phyloP scores from a whole-genome alignment of 768 basidiomycete genomes.

The Lactarius akahatsu region DNA sequence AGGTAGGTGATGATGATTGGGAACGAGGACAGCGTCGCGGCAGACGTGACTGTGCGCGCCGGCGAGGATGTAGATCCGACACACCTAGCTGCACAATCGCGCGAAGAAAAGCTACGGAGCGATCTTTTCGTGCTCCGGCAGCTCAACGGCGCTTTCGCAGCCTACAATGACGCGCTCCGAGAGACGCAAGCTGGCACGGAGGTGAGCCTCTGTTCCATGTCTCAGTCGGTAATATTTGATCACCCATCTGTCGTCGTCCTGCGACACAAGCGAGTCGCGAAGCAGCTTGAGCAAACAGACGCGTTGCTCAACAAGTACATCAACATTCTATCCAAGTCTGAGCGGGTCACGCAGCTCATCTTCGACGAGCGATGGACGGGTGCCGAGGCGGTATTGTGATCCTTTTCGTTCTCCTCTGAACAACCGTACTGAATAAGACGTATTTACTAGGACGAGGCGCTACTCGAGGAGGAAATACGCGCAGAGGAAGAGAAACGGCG shows the following conservation, averaged over 20 bases:
- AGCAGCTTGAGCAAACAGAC: slow-evolving; percentile 69
- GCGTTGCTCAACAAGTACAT: slow-evolving; percentile 75
- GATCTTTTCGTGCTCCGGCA: slow-evolving; percentile 73
- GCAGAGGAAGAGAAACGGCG: slow-evolving; percentile 42
- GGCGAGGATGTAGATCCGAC: slow-evolving; percentile 28
- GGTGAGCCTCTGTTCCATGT: slow-evolving; percentile 41
- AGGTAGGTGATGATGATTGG: slow-evolving; percentile 23
- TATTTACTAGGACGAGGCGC: slow-evolving; percentile 56
- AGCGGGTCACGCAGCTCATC: slow-evolving; percentile 63
- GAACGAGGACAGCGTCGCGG: slow-evolving; percentile 11
- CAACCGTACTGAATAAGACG: slow-evolving; percentile 4
- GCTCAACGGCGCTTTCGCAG: slow-evolving; percentile 65
- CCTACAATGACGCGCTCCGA: slow-evolving; percentile 65
- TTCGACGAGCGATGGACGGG: slow-evolving; percentile 79
- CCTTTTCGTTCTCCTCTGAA: neutral
- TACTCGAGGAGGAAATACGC: slow-evolving; percentile 46
- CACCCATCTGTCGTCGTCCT: neutral
- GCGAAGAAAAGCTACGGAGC: slow-evolving; percentile 73
- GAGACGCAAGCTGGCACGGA: slow-evolving; percentile 68
- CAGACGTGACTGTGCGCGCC: slow-evolving; percentile 33
- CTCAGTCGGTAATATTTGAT: neutral
- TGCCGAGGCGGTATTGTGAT: slow-evolving; percentile 57
- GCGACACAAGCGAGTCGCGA: slow-evolving; percentile 52
- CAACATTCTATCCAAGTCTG: slow-evolving; percentile 64
- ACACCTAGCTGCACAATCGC: slow-evolving; percentile 38